Evolutionary conservation across 225 moss, liverwort and hornwort species (phyloP), one percentile per base, ranked within the genome.

Genomic region (Antitrichia curtipendula): DNA sequence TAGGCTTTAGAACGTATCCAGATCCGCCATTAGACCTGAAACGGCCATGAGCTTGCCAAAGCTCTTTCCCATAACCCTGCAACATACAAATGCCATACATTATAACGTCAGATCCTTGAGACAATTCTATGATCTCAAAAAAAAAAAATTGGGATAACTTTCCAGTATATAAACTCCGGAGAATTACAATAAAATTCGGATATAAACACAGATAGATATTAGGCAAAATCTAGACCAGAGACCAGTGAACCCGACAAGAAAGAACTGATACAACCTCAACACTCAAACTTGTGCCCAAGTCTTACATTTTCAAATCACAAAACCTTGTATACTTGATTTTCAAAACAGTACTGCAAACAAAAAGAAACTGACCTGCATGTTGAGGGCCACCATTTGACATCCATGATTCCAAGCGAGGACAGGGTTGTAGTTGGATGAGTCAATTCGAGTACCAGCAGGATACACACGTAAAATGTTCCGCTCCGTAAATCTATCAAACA

Each of bases 361-460:
- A 23, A 76, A 82, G 29, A 54, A 45, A 72, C 65, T 62, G 76
- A 92, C 97, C 96, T 98, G 97, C 98, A 93, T 93, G 72, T 98
- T 98, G 77, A 96, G 91, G 64, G 98, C 98, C 88, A 97, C 98
- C 98, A 98, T 98, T 88, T 98, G 98, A 87, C 95, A 96, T 84
- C 98, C 98, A 80, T 98, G 96, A 58, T 93, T 92, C 97, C 97
- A 98, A 69, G 92, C 85, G 78, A 94, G 7, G 20, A 95, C 70
- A 71, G 98, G 98, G 84, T 95, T 91, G 88, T 98, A 98, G 70
- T 98, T 98, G 87, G 98, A 98, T 11, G 98, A 98, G 77, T 98
- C 90, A 10, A 98, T 65, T 83, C 98, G 94, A 59, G 94, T 91
- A 21, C 98, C 98, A 62, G 93, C 95, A 56, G 98, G 98, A 82